A percentile compares a stretch with the other conserved stretches of the same genome.
phyloP scores from a whole-genome alignment of 2,329 filamentous ascomycete species.

The Dichotomopilus funicola region DNA sequence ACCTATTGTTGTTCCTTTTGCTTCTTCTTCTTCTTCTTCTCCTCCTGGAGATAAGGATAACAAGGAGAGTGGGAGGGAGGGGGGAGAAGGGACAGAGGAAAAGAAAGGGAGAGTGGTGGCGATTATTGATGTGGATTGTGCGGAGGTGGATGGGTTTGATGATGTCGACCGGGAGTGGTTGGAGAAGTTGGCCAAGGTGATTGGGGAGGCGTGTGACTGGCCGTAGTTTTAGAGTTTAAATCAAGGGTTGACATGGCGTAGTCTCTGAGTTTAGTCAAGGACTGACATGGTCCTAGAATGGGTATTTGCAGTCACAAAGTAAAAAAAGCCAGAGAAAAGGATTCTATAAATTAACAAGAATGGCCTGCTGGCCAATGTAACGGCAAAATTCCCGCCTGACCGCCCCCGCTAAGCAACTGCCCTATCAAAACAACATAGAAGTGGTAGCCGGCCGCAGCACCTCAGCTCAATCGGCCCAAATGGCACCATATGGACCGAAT shows the following conservation, averaged over 20 bases:
- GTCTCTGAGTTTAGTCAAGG: too few species aligned
- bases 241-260: background rate
- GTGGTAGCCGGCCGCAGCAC: background rate
- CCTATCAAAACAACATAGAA: background rate
- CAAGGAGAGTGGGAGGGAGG: background rate
- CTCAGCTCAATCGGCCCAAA: background rate
- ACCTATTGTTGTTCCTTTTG: constrained; percentile 47
- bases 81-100: background rate
- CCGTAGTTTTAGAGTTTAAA: constrained; percentile 23
- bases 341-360: background rate
- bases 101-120: constrained; percentile 34
- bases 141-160: constrained; percentile 60
- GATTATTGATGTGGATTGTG: constrained; percentile 77
- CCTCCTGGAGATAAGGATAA: too few species aligned
- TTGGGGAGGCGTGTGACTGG: constrained; percentile 62
- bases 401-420: background rate
- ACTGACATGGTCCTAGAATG: too few species aligned
- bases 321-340: background rate
- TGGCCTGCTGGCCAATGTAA: background rate
- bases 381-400: background rate
- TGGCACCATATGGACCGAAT: too few species aligned
- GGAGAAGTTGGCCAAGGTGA: constrained; percentile 57
- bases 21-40: background rate
- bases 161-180: constrained; percentile 58
- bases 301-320: background rate